Evolutionary conservation across 768 basidiomycete species (phyloP).

Genomic region (Termitomyces bulborhizus): DNA sequence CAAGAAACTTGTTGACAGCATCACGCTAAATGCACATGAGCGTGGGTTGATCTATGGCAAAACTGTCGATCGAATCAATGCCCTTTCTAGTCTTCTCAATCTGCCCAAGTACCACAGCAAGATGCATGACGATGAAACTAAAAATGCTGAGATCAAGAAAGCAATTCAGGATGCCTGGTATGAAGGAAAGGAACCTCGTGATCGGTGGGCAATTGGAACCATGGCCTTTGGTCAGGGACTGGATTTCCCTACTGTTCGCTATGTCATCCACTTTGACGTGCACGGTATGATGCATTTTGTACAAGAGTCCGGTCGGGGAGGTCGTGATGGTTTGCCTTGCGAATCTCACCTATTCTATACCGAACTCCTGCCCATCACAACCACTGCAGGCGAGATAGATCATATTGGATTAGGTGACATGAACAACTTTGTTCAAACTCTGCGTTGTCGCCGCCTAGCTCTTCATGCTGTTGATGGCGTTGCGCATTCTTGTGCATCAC

Average conservation of each 20-base stretch:
- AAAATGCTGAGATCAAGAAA: background rate
- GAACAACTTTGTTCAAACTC: background rate
- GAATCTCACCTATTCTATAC: background rate
- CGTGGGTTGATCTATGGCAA: background rate
- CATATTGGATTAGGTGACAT: background rate
- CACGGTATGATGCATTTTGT: background rate
- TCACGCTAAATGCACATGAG: background rate
- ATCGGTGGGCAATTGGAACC: background rate
- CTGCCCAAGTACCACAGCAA: background rate
- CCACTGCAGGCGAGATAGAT: background rate
- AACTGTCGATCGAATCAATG: background rate
- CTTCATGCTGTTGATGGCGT: too few species aligned
- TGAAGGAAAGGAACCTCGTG: background rate
- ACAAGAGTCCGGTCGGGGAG: background rate
- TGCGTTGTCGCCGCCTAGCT: background rate
- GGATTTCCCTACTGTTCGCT: background rate
- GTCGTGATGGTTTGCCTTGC: background rate
- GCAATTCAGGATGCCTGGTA: background rate
- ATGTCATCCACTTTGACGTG: background rate
- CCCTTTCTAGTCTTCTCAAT: background rate
- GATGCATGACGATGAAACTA: background rate
- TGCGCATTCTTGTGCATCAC: too few species aligned
- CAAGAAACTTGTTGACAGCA: background rate
- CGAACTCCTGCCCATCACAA: background rate
- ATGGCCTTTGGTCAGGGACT: background rate